Conservation (phyloP, 148 eudicot species). For the Chenopodium suecicum region DNA sequence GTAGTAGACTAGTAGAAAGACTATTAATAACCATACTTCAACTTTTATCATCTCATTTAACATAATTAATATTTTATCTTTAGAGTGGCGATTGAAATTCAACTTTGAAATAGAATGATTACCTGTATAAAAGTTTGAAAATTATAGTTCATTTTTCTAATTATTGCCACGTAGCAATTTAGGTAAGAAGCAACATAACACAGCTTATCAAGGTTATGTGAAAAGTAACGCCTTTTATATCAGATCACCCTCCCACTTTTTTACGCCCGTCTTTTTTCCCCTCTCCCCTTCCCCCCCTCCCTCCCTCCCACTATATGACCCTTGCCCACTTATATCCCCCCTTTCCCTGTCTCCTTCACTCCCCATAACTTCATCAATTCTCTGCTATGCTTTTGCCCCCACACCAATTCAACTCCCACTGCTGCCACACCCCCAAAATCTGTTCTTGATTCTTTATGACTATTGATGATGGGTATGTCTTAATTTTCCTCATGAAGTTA, state of each 20-base stretch:
- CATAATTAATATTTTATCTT: neutral
- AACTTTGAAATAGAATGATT: neutral
- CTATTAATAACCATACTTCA: no score
- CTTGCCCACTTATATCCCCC: constrained; percentile 22
- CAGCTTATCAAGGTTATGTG: no score
- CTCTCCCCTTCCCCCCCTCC: neutral
- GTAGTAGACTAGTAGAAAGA: no score
- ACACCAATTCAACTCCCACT: constrained; percentile 30
- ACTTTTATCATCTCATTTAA: no score
- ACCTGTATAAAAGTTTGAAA: neutral
- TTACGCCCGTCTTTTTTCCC: neutral
- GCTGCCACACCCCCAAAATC: constrained; percentile 2
- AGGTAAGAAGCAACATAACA: neutral
- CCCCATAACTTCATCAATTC: constrained; percentile 19
- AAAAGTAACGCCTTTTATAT: neutral
- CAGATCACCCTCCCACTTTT: neutral
- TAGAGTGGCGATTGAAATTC: neutral
- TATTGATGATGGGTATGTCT: constrained; percentile 21
- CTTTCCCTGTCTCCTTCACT: constrained; percentile 14
- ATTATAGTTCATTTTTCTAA: neutral
- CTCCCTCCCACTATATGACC: constrained; percentile 28
- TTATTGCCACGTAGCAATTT: neutral
- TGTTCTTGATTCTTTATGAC: neutral
- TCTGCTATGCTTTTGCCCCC: constrained; percentile 31
- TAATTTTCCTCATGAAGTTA: neutral